phyloP scores from a whole-genome alignment of 1,139 yeast genomes.

The Candida albicans region DNA sequence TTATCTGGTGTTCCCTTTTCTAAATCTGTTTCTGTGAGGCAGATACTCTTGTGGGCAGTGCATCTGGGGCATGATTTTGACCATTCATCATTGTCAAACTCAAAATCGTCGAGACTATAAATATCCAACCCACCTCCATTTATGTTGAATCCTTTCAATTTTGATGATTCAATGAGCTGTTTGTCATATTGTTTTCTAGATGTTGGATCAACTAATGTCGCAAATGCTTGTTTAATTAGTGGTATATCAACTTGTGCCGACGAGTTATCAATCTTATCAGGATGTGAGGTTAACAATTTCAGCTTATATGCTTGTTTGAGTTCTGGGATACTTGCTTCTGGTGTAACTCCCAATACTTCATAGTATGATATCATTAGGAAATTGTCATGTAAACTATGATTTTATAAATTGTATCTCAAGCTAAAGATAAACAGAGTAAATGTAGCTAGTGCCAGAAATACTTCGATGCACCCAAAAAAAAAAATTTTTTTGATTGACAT shows the following conservation, averaged over 20 bases:
- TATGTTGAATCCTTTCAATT: constrained; percentile 50
- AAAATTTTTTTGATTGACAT: too few species aligned
- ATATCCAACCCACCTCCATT: constrained; percentile 69
- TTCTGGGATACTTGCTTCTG: constrained; percentile 21
- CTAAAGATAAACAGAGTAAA: too few species aligned
- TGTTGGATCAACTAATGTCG: constrained; percentile 41
- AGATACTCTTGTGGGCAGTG: constrained; percentile 52
- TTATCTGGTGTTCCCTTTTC: constrained; percentile 52
- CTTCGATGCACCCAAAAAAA: too few species aligned
- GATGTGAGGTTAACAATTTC: constrained; percentile 64
- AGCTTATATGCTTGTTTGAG: constrained; percentile 63
- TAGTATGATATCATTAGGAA: constrained; percentile 36
- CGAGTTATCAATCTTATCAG: constrained; percentile 56
- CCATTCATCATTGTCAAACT: constrained; percentile 40
- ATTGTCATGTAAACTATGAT: background rate
- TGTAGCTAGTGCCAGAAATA: too few species aligned
- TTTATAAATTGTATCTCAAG: too few species aligned
- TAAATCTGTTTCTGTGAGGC: constrained; percentile 60
- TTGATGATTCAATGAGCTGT: constrained; percentile 35
- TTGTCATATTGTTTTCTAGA: constrained; percentile 50
- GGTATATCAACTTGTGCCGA: constrained; percentile 27
- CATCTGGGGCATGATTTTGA: constrained; percentile 73
- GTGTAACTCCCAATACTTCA: constrained; percentile 49
- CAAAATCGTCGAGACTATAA: constrained; percentile 62
- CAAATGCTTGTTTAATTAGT: constrained; percentile 60